phyloP scores from a whole-genome alignment of 192 early-diverging fungal genomes.

The Rhizophagus sp. region DNA sequence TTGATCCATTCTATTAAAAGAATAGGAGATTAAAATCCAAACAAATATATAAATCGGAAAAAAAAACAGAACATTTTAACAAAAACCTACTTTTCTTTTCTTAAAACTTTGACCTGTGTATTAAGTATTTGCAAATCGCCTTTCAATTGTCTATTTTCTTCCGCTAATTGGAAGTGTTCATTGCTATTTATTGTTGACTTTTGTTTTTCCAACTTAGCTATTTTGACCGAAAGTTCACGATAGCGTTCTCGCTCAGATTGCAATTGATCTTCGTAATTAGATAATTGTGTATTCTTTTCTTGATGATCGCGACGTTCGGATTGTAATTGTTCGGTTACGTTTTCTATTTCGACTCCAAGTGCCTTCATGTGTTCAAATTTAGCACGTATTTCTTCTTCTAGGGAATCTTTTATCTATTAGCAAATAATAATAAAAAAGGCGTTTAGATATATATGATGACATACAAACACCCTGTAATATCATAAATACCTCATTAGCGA shows the following conservation, averaged over 20 bases:
- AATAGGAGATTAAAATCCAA: not conserved
- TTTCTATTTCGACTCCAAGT: conserved; percentile 27
- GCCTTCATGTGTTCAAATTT: conserved; percentile 30
- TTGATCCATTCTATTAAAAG: not conserved
- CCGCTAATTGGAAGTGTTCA: not conserved
- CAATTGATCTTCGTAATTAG: conserved; percentile 31
- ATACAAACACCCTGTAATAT: not conserved
- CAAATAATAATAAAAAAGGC: too few species aligned
- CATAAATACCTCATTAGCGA: conserved; percentile 16
- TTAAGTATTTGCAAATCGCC: not conserved
- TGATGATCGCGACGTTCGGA: conserved; percentile 31
- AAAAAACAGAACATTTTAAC: not conserved
- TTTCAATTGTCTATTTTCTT: conserved; percentile 5
- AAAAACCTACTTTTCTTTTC: not conserved
- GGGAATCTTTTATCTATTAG: conserved; percentile 9
- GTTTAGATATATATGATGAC: too few species aligned
- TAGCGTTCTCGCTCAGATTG: conserved; percentile 22
- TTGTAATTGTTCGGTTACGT: conserved; percentile 30
- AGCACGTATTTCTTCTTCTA: conserved; percentile 18
- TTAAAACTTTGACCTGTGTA: not conserved
- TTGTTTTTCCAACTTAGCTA: conserved; percentile 14
- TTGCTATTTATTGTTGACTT: not conserved
- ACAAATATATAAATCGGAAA: not conserved
- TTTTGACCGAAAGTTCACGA: not conserved
- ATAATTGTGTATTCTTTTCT: conserved; percentile 26